Evolutionary conservation across 2,329 filamentous ascomycete genomes (phyloP).

Genomic region (Talaromyces islandicus): DNA sequence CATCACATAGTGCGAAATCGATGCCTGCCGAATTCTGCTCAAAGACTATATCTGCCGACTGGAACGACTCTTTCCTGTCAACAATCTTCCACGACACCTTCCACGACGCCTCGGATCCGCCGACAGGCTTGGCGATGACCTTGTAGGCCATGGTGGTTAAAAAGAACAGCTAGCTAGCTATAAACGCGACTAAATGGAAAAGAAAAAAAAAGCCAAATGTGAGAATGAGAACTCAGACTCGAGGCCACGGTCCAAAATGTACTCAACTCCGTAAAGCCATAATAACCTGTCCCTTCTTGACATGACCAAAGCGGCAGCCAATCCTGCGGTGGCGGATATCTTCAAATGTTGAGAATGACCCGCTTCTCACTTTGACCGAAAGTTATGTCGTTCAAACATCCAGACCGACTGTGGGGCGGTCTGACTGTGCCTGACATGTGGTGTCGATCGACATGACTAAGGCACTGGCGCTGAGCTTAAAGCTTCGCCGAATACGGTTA

Average conservation of each 20-base stretch:
- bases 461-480: not conserved
- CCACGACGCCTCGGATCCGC: not conserved
- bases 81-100: not conserved
- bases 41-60: not conserved
- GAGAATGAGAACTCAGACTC: not conserved
- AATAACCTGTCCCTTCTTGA: no score
- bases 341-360: not conserved
- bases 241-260: no score
- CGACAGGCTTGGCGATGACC: not conserved
- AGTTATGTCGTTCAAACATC: no score
- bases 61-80: not conserved
- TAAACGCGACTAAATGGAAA: not conserved
- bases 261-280: no score
- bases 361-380: no score
- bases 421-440: not conserved
- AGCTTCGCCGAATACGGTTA: not conserved
- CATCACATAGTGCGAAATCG: not conserved
- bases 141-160: not conserved
- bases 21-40: not conserved
- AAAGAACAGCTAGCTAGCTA: not conserved
- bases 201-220: not conserved
- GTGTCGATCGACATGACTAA: not conserved
- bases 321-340: not conserved
- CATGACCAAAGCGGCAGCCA: not conserved
- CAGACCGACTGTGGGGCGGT: not conserved